Percentiles rank a stretch among this genome's conserved stretches.
These are phyloP conservation scores for Hamigera avellanea DNA, from an alignment of 495 filamentous ascomycete species.

Conservation along the genomic window DNA sequence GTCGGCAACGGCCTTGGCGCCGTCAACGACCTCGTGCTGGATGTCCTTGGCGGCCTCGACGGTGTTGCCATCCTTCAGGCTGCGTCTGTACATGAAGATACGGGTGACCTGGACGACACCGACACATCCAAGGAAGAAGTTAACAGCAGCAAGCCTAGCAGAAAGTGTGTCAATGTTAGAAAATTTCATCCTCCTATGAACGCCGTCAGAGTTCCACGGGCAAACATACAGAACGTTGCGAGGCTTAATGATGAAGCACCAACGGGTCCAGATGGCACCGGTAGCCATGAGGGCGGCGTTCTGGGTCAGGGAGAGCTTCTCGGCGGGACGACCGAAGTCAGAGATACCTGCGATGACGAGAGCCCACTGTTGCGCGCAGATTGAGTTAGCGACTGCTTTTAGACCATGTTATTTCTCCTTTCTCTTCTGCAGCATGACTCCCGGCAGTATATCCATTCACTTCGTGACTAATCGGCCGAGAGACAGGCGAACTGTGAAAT, in stretches of 20 bases:
- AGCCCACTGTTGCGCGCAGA: conserved; percentile 50
- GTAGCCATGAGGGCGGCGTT: conserved; percentile 80
- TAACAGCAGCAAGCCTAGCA: conserved; percentile 76
- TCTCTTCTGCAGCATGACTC: too few species aligned
- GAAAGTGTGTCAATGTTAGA: not conserved
- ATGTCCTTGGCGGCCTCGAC: conserved; percentile 37
- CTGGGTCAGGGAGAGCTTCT: conserved; percentile 83
- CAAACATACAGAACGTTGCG: conserved; percentile 67
- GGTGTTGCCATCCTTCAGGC: conserved; percentile 39
- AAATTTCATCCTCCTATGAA: too few species aligned
- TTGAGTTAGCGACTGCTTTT: conserved; percentile 1
- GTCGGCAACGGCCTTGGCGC: conserved; percentile 19
- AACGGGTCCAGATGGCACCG: conserved; percentile 95
- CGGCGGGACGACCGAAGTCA: conserved; percentile 86
- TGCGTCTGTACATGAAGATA: conserved; percentile 56
- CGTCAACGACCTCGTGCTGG: conserved; percentile 33
- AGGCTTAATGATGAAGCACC: conserved; percentile 95
- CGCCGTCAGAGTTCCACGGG: too few species aligned
- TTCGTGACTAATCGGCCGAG: too few species aligned
- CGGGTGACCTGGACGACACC: conserved; percentile 71
- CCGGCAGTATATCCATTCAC: too few species aligned
- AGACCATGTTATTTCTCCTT: too few species aligned
- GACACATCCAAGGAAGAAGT: conserved; percentile 92
- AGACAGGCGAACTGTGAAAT: too few species aligned
- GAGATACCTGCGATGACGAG: conserved; percentile 84